Percentiles rank a stretch among this genome's conserved stretches.
Evolutionary conservation across 2,329 filamentous ascomycete genomes (phyloP).

Genomic region (Fusarium aywerte): DNA sequence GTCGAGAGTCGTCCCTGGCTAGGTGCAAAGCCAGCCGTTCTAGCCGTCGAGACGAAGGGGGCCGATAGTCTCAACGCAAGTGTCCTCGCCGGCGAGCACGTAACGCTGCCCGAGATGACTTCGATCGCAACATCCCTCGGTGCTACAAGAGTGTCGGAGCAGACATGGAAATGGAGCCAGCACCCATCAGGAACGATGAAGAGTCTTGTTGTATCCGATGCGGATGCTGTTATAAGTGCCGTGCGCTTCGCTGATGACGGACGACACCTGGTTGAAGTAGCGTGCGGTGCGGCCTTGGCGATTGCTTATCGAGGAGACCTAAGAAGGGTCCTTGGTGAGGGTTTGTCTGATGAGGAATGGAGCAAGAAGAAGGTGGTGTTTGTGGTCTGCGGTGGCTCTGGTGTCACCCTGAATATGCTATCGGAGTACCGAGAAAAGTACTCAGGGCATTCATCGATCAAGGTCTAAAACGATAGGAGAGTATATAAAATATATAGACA

Average conservation of each 20-base stretch:
- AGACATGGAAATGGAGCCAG: slow-evolving; percentile 73
- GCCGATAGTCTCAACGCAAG: slow-evolving; percentile 76
- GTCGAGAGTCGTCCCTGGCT: slow-evolving; percentile 61
- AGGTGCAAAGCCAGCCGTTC: slow-evolving; percentile 59
- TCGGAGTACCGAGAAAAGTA: slow-evolving; percentile 65
- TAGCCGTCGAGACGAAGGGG: slow-evolving; percentile 81
- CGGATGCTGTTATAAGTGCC: slow-evolving; percentile 81
- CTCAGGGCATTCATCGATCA: slow-evolving; percentile 48
- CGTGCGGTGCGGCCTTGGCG: slow-evolving; percentile 85
- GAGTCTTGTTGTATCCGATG: slow-evolving; percentile 56
- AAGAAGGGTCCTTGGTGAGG: slow-evolving; percentile 67
- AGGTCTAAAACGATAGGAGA: slow-evolving; percentile 29
- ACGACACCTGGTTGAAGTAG: slow-evolving; percentile 81
- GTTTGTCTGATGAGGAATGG: slow-evolving; percentile 66
- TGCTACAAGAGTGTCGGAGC: slow-evolving; percentile 74
- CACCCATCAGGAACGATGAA: slow-evolving; percentile 50
- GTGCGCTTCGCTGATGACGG: slow-evolving; percentile 85
- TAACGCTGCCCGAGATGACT: slow-evolving; percentile 77
- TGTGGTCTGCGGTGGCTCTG: slow-evolving; percentile 83
- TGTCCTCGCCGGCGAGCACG: slow-evolving; percentile 64
- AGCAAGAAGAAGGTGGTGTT: slow-evolving; percentile 79
- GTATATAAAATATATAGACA: background rate
- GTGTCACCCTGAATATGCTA: slow-evolving; percentile 71
- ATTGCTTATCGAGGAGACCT: slow-evolving; percentile 72
- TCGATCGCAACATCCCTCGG: slow-evolving; percentile 80